Conservation (phyloP, 2,329 filamentous ascomycete genomes). For the Gremmenia infestans region DNA sequence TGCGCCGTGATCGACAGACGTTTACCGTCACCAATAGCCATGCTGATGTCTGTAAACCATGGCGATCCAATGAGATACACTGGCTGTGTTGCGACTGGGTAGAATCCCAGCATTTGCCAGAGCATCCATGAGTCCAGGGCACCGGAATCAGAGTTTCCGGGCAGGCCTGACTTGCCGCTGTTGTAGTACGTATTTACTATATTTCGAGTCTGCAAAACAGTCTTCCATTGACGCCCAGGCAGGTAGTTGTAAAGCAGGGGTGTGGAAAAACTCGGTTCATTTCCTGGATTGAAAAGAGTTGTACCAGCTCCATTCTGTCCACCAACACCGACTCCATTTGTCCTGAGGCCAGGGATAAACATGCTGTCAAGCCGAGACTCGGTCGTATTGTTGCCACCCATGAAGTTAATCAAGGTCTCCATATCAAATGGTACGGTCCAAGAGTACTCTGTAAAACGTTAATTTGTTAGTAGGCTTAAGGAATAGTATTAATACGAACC, state of each 20-base stretch:
- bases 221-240: conserved; percentile 31
- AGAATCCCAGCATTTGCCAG: conserved; percentile 47
- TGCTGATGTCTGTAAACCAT: conserved; percentile 38
- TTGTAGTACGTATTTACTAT: conserved; percentile 39
- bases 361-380: conserved; percentile 40
- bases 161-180: conserved; percentile 36
- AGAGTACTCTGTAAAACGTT: conserved; percentile 39
- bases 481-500: conserved; percentile 17
- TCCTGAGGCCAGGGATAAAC: conserved; percentile 41
- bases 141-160: conserved; percentile 33
- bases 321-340: not conserved
- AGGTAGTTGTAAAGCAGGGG: conserved; percentile 53
- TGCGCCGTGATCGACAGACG: conserved; percentile 42
- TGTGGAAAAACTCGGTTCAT: conserved; percentile 48
- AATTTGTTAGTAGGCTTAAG: not conserved
- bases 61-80: conserved; percentile 49
- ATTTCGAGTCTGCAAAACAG: conserved; percentile 31
- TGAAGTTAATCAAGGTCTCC: conserved; percentile 43
- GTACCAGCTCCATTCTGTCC: conserved; percentile 22
- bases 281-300: conserved; percentile 47
- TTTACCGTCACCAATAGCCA: conserved; percentile 29
- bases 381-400: conserved; percentile 47
- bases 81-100: conserved; percentile 52
- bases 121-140: conserved; percentile 1
- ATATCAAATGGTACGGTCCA: conserved; percentile 51